Percentiles rank a stretch among this genome's conserved stretches.
Conservation (phyloP, 495 filamentous ascomycete genomes). For the Pseudevernia furfuracea region DNA sequence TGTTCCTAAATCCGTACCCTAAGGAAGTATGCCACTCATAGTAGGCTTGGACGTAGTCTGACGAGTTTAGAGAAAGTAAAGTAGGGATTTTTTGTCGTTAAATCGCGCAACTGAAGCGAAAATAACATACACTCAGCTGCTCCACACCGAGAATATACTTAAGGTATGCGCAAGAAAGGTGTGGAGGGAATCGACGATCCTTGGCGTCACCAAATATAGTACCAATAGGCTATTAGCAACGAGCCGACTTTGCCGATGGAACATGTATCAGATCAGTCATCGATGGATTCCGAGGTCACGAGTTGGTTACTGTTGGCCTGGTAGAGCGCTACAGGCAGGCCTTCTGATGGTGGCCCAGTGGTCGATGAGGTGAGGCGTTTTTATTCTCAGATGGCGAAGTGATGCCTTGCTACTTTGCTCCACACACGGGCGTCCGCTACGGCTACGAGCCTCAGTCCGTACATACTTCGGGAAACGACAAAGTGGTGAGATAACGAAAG, state of each 20-base stretch:
- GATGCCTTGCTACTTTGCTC: not conserved
- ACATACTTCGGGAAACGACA: too few species aligned
- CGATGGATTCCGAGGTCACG: too few species aligned
- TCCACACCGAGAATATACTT: not conserved
- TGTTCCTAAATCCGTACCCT: not conserved
- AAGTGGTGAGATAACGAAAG: too few species aligned
- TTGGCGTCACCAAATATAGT: conserved; percentile 11
- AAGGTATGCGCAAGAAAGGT: not conserved
- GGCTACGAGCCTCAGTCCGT: not conserved
- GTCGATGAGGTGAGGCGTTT: conserved; percentile 1
- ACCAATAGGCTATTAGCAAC: not conserved
- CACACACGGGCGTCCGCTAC: not conserved
- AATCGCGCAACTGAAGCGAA: conserved; percentile 8
- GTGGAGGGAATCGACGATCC: not conserved
- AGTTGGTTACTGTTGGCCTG: too few species aligned
- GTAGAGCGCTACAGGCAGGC: not conserved
- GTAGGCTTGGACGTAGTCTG: not conserved
- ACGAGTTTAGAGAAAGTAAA: not conserved
- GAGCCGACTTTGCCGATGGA: conserved; percentile 5
- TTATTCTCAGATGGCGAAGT: not conserved
- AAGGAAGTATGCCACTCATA: not conserved
- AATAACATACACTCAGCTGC: conserved; percentile 1
- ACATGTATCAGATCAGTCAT: too few species aligned
- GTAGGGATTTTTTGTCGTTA: not conserved
- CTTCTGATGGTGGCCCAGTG: not conserved